Evolutionary conservation across 495 filamentous ascomycete species (phyloP).

Genomic region (Cercophora scortea): DNA sequence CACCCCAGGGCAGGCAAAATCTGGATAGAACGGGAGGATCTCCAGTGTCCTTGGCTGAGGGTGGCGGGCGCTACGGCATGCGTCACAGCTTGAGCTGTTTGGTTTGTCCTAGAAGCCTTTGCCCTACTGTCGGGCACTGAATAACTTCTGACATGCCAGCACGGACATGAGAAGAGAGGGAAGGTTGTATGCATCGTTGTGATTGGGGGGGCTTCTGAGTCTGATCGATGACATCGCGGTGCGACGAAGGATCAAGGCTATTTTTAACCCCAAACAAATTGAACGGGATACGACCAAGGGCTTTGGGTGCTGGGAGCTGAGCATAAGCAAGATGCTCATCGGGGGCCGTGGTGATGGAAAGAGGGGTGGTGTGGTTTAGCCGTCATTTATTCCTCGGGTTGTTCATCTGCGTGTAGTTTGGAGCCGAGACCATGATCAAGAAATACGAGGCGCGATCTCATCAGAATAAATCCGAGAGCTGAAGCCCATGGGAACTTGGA

Average conservation of each 20-base stretch:
- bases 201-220: no score
- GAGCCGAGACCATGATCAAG: neutral
- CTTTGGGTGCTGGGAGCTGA: neutral
- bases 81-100: no score
- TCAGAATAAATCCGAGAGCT: neutral
- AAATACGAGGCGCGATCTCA: neutral
- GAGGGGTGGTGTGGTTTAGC: neutral
- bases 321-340: neutral
- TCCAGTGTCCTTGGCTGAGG: no score
- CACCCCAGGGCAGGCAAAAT: no score
- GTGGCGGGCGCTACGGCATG: no score
- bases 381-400: neutral
- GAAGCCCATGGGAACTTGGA: no score
- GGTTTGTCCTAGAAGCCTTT: no score
- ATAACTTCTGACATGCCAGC: no score
- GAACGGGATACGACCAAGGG: neutral
- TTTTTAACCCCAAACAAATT: slow-evolving; percentile 9
- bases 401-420: neutral
- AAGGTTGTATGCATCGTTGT: no score
- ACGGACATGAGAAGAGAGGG: no score
- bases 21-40: no score
- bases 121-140: no score
- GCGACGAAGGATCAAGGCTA: neutral
- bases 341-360: neutral
- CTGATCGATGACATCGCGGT: neutral